Percentiles rank a stretch among this genome's conserved stretches.
Conservation (phyloP, 2,329 filamentous ascomycete species). For the Fusarium nelsonii region DNA sequence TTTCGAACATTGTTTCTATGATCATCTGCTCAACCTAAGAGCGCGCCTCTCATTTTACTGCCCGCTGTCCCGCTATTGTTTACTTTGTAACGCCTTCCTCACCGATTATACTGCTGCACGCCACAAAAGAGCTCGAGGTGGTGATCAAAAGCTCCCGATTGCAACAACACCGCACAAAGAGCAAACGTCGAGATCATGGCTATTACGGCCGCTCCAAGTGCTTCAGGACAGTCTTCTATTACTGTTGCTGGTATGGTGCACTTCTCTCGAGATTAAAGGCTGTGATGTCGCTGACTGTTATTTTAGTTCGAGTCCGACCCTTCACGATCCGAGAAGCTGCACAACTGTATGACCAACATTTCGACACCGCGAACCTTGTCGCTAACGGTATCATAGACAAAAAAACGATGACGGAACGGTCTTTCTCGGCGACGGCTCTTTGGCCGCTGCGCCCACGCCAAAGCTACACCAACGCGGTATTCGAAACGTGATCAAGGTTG, state of each 20-base stretch:
- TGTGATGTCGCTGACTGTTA: conserved; percentile 46
- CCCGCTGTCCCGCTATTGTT: conserved; percentile 34
- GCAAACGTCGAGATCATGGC: conserved; percentile 35
- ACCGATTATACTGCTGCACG: background rate
- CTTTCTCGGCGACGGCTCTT: conserved; percentile 95
- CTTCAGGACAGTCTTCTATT: conserved; percentile 64
- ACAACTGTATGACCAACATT: conserved; percentile 72
- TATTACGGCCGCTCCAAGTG: conserved; percentile 40
- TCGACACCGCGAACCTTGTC: background rate
- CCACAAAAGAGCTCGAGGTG: conserved; percentile 16
- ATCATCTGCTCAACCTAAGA: conserved; percentile 23
- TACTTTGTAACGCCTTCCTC: conserved; percentile 30
- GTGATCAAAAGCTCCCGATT: conserved; percentile 1
- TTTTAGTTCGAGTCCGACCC: conserved; percentile 74
- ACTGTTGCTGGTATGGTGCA: conserved; percentile 65
- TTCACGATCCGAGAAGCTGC: conserved; percentile 93
- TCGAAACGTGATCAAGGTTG: conserved; percentile 91
- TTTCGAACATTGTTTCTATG: conserved; percentile 44
- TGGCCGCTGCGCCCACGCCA: conserved; percentile 86
- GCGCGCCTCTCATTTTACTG: conserved; percentile 35
- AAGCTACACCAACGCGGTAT: conserved; percentile 89
- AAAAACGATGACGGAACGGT: conserved; percentile 85
- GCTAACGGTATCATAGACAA: conserved; percentile 57
- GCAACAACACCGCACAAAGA: background rate
- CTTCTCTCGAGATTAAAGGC: background rate